Conservation (phyloP, 352 stramenopile species). For the Saprolegnia diclina region DNA sequence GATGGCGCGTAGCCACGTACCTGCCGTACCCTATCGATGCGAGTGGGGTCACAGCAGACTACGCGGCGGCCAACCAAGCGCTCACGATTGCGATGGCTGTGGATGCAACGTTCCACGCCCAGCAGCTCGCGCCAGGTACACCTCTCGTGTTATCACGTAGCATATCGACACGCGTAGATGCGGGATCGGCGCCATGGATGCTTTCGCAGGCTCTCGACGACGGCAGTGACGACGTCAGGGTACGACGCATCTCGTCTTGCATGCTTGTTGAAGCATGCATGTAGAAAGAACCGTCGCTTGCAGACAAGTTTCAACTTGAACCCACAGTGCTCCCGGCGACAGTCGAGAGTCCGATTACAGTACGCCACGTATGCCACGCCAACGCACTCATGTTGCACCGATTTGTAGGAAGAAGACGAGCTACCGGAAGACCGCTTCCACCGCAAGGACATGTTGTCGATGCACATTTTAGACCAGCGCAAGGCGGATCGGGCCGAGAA, state of each 20-base stretch:
- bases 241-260: not conserved
- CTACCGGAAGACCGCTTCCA: slow-evolving; percentile 76
- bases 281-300: slow-evolving; percentile 43
- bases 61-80: slow-evolving; percentile 35
- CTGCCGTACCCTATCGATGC: slow-evolving; percentile 58
- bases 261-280: not conserved
- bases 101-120: slow-evolving; percentile 47
- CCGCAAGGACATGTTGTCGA: slow-evolving; percentile 78
- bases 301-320: slow-evolving; percentile 63
- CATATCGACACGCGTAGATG: slow-evolving; percentile 31
- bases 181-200: slow-evolving; percentile 60
- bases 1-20: slow-evolving; percentile 34
- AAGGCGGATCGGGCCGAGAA: slow-evolving; percentile 55
- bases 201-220: slow-evolving; percentile 46
- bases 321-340: slow-evolving; percentile 18
- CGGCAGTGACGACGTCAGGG: slow-evolving; percentile 28
- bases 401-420: slow-evolving; percentile 63
- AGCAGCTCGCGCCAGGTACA: not conserved
- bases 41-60: slow-evolving; percentile 33
- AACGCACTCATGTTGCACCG: slow-evolving; percentile 21
- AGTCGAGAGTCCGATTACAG: slow-evolving; percentile 6
- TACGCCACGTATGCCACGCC: not conserved
- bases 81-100: slow-evolving; percentile 40
- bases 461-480: slow-evolving; percentile 77
- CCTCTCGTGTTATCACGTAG: not conserved